Base-by-base conservation (phyloP, 176 grass and related monocot species). In the Oryza meridionalis region DNA sequence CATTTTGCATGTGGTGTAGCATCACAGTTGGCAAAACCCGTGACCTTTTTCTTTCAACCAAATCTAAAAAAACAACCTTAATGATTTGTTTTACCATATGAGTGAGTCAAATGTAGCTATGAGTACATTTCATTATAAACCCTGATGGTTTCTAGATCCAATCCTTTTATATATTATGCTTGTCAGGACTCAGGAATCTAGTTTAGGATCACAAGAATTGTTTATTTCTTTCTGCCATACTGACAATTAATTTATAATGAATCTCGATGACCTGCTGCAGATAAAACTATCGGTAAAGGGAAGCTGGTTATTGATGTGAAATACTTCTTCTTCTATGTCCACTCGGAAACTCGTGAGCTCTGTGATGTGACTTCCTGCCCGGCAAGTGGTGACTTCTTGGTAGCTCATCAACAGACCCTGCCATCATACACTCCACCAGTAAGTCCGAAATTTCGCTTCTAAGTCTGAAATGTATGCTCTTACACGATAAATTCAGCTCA, bases 301-400 rank as follows among this genome's bases (percentile, higher is more conserved):
- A 90, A 90, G 50, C 78, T 99, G 77, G 44, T 84, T 43, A 92
- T 99, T 72, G 85, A 95, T 75, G 93, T 99, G 16, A 95, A 85
- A 29, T 96, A 94, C 53, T 92, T 88, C 50, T 35, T 91, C 32
- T 84, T 94, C 74, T 59, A 80, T 24, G 87, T 94, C 65, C 64
- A 94, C 33, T 72, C 89, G 27, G 93, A 96, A 49, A 92, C 88
- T 42, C 87, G 88, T 24, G 91, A 99, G 78, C 84, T 99, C 70
- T 98, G 96, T 61, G 64, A 51, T 33, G 86, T 90, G 82, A 99
- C 96, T 67, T 44, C 71, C 9, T 99, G 96, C 50, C 96, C 93
- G 66, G 87, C 88, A 58, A 90, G 27, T 14, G 85, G 79, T 71
- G 51, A 90, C 8, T 94, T 92, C 6, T 8, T 84, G 67, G 21